Evolutionary conservation across 2,329 filamentous ascomycete species (phyloP), one percentile per base, ranked within the genome.

Genomic region (Daldinia sp.): DNA sequence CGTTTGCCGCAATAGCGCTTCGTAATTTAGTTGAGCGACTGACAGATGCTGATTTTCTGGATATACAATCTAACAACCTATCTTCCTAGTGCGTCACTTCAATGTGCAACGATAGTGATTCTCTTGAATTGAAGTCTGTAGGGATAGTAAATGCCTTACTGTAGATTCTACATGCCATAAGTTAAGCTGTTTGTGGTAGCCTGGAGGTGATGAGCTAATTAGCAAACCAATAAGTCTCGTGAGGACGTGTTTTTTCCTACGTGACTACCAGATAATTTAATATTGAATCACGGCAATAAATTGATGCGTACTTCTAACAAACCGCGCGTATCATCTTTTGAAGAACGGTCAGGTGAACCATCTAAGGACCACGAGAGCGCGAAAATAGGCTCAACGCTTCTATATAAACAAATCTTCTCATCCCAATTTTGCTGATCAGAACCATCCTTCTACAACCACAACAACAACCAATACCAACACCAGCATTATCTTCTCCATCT

Each of bases 181-280:
- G 37, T 37, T 53, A 51, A 51, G 7, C 18, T 55, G n/a, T 54
- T 41, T 26, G 46, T 44, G 30, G 20, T 23, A 23, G 20, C 20
- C 20, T 1, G 20, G 20, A 23, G 58, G 9, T 15, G n/a, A 42
- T 15, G 12, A 28, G 15, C 53, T 35, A 59, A 65, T 44, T 13
- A 51, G n/a, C 41, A 18, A 59, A 42, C 33, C 20, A 48, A 59
- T 60, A 51, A 48, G n/a, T 57, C 46, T 64, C 35, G 13, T 61
- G 39, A 39, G 13, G 61, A n/a, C n/a, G 7, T 60, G 18, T 35
- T 35, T 42, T 42, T 42, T 60, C 28, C 51, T 64, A 64, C 60
- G 57, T 65, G 41, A 57, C 20, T 55, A 7, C 33, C 61, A 37
- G 56, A 15, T 37, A 9, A 23, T 13, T 30, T 15, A 59, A 35